Conservation (phyloP, 2,329 filamentous ascomycete species). For the Claviceps sp. region DNA sequence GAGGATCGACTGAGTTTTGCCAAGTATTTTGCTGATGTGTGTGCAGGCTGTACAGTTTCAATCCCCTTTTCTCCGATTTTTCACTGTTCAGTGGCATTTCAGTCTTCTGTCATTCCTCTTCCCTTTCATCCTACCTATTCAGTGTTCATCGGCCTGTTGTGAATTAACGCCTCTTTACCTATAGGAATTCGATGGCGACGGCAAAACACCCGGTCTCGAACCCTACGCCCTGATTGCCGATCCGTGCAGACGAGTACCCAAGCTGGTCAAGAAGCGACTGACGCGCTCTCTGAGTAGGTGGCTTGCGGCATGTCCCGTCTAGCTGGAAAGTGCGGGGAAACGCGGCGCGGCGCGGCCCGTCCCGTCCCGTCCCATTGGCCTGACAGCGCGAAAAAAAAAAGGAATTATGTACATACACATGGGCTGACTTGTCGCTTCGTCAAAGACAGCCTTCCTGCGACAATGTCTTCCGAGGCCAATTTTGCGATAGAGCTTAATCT, state of each 20-base stretch:
- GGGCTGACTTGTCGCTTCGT: background rate
- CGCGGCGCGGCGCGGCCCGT: too few relatives aligned
- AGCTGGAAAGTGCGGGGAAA: too few relatives aligned
- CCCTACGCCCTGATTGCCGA: conserved; percentile 6
- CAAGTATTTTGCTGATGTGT: conserved; percentile 6
- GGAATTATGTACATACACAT: background rate
- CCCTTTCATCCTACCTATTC: background rate
- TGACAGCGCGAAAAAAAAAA: background rate
- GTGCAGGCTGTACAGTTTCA: background rate
- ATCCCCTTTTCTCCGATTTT: background rate
- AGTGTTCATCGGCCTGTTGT: background rate
- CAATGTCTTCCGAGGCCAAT: conserved; percentile 6
- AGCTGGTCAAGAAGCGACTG: conserved; percentile 6
- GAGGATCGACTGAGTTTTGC: conserved; percentile 6
- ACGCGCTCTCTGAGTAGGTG: conserved; percentile 5
- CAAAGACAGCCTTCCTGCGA: conserved; percentile 3
- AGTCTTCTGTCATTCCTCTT: background rate
- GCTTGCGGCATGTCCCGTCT: too few relatives aligned
- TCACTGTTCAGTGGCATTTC: too few relatives aligned
- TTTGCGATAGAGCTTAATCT: conserved; percentile 6
- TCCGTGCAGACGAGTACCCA: conserved; percentile 5
- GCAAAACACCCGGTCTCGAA: conserved; percentile 6
- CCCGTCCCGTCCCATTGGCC: too few relatives aligned
- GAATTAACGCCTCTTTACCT: background rate
- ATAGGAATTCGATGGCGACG: conserved; percentile 7